phyloP scores from a whole-genome alignment of 2,329 filamentous ascomycete genomes.

The Aspergillus pseudotamarii region DNA sequence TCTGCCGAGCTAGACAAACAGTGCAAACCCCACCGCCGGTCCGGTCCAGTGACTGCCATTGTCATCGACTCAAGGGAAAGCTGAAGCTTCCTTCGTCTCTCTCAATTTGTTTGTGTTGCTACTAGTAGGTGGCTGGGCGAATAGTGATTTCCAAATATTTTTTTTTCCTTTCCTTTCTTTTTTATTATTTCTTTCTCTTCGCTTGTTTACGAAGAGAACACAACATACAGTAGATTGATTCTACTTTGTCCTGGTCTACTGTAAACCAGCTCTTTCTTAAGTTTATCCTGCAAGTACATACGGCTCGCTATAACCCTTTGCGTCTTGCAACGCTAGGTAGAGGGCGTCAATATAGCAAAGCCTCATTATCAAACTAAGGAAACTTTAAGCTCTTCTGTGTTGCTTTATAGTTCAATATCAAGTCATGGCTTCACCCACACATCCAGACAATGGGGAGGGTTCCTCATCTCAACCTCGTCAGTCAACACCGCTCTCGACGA shows the following conservation, averaged over 20 bases:
- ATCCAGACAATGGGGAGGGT: conserved; percentile 42
- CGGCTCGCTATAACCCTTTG: neutral
- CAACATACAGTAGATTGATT: neutral
- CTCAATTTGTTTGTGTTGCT: neutral
- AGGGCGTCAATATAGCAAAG: neutral
- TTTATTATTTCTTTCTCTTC: neutral
- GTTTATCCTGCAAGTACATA: neutral
- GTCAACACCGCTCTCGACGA: conserved; percentile 36
- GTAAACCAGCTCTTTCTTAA: neutral
- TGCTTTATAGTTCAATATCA: conserved; percentile 1
- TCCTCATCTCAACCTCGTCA: conserved; percentile 36
- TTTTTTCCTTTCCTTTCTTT: neutral
- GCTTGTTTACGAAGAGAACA: neutral
- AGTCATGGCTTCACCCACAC: conserved; percentile 24
- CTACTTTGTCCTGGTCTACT: neutral
- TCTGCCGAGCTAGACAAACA: conserved; percentile 29
- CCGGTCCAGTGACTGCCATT: conserved; percentile 6
- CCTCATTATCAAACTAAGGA: neutral
- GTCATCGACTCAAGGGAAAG: neutral
- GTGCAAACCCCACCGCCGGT: conserved; percentile 31
- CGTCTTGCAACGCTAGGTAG: neutral
- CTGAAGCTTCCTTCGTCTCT: neutral
- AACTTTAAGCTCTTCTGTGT: neutral
- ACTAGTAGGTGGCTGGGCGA: neutral
- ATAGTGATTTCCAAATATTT: neutral